A percentile compares a stretch with the other conserved stretches of the same genome.
These are phyloP conservation scores for Glycine latifolia DNA, from an alignment of 306 rosid species.

Conservation along the genomic window DNA sequence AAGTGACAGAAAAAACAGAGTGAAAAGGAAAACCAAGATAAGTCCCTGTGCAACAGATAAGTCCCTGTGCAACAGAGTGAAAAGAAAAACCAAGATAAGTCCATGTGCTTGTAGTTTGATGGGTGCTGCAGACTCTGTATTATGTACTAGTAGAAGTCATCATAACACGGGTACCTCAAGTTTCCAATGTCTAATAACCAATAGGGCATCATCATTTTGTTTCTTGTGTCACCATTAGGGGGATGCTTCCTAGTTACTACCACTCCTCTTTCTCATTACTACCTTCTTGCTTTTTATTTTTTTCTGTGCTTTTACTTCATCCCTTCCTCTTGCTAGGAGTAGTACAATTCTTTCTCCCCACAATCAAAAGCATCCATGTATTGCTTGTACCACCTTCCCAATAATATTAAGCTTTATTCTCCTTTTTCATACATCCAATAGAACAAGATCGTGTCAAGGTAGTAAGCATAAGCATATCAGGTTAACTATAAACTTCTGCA, in stretches of 20 bases:
- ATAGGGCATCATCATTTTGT: constrained; percentile 34
- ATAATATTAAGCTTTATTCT: constrained; percentile 36
- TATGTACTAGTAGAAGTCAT: constrained; percentile 7
- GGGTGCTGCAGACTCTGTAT: too few species aligned
- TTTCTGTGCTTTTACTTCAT: neutral
- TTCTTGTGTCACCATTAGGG: constrained; percentile 31
- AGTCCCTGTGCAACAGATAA: too few species aligned
- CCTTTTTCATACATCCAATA: neutral
- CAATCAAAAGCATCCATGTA: neutral
- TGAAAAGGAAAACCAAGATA: constrained; percentile 14
- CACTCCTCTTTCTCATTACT: too few species aligned
- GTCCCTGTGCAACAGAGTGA: neutral
- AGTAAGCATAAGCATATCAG: constrained; percentile 1
- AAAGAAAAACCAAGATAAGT: neutral
- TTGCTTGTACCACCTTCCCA: constrained; percentile 29
- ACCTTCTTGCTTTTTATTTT: neutral
- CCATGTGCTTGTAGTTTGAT: neutral
- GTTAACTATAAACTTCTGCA: constrained; percentile 30
- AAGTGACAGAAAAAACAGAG: constrained; percentile 13
- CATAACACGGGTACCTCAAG: constrained; percentile 40
- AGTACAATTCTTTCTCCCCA: neutral
- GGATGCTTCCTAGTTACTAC: constrained; percentile 35
- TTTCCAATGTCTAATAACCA: constrained; percentile 28
- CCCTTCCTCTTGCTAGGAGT: neutral
- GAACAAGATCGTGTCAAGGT: neutral